Evolutionary conservation across 2,329 filamentous ascomycete genomes (phyloP), one percentile per base, ranked within the genome.

Genomic region (Pyrenochaeta sp.): DNA sequence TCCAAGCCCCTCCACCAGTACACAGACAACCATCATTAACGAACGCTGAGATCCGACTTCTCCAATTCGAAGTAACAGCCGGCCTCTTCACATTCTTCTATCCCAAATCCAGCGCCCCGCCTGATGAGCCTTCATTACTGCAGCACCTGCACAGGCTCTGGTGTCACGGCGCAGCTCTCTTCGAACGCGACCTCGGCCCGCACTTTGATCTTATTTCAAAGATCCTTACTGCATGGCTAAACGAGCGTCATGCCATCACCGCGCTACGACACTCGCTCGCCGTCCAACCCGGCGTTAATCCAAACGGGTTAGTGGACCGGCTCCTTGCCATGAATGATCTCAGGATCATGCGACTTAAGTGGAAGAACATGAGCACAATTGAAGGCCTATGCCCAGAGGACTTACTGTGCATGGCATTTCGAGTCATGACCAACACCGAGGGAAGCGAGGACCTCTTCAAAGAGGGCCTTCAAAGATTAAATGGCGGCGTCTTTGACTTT

Each of bases 321-420:
- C 56, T 74, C 1, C 52, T 74, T 1, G 71, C 71, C 0, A 69
- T 74, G 64, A 74, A 74, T 41, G 72, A 74, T 35, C 58, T 74
- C 7, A 60, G 72, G 17, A 61, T 69, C 6, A 68, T 74, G 63
- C 53, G 69, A 11, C 48, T 74, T 23, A 74, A 72, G 53, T 75
- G 72, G 72, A 75, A 73, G 57, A 69, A 70, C 15, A 73, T 75
- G 71, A 72, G 68, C 37, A 61, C 60, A 2, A 56, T 68, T 5
- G 69, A 72, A 12, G 69, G 71, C 1, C 35, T 68, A 32, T 70
- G 69, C 23, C 64, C 72, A 0, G 71, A 75, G 37, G 72, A 75
- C 44, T 42, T 75, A n/a, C 62, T 75, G 1, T 71, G 70, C 42
- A 64, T 60, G 45, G 68, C 67, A 0, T 71, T 75, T 23, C 55